These are phyloP conservation scores for Citropsis articulata DNA, from an alignment of 345 rosid species.

Conservation along the genomic window DNA sequence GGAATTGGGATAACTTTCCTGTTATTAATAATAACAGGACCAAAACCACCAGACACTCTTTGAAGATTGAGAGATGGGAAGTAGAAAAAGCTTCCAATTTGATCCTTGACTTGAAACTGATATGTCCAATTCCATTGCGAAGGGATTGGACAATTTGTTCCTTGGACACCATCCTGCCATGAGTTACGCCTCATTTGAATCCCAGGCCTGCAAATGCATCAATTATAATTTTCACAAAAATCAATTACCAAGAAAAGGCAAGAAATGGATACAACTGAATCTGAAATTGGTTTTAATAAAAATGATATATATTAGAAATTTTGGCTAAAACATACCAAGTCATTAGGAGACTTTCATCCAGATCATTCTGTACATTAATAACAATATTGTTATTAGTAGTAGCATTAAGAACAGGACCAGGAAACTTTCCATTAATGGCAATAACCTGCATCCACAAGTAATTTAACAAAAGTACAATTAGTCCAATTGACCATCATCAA, in stretches of 20 bases:
- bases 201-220: slow-evolving; percentile 61
- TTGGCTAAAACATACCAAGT: slow-evolving; percentile 55
- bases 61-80: slow-evolving; percentile 78
- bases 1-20: slow-evolving; percentile 62
- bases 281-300: background rate
- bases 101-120: slow-evolving; percentile 91
- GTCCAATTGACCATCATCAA: background rate
- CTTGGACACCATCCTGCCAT: slow-evolving; percentile 90
- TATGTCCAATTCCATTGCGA: slow-evolving; percentile 68
- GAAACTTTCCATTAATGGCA: slow-evolving; percentile 71
- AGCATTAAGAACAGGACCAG: slow-evolving; percentile 66
- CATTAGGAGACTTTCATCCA: slow-evolving; percentile 74
- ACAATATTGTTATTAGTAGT: slow-evolving; percentile 79
- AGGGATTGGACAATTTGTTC: slow-evolving; percentile 87
- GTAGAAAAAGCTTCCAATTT: slow-evolving; percentile 94
- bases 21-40: slow-evolving; percentile 71
- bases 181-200: slow-evolving; percentile 81
- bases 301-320: background rate
- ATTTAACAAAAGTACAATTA: background rate
- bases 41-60: slow-evolving; percentile 93
- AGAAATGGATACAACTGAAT: background rate
- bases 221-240: slow-evolving; percentile 4
- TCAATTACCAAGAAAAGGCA: background rate
- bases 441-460: slow-evolving; percentile 56
- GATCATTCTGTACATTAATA: slow-evolving; percentile 58